Conservation (phyloP, 208 protist genomes). For the Crithidia sp. region DNA sequence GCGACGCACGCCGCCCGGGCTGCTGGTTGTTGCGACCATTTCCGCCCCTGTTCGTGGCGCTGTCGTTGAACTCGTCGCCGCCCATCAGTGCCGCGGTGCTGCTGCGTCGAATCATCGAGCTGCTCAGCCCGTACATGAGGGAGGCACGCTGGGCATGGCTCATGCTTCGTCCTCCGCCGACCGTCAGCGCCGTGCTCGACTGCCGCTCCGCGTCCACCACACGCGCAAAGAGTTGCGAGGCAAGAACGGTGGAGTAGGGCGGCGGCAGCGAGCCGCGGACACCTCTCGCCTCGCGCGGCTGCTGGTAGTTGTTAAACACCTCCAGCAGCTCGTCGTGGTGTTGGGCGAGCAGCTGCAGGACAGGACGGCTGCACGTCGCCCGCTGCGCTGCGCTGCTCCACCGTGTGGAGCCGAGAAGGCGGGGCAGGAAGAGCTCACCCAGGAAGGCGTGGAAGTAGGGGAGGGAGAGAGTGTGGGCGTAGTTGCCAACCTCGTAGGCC, state of each 20-base stretch:
- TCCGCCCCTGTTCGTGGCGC: neutral
- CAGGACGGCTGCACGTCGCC: constrained; percentile 25
- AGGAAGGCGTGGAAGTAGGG: constrained; percentile 51
- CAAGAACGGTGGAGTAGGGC: constrained; percentile 37
- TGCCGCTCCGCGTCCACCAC: constrained; percentile 18
- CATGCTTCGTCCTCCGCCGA: constrained; percentile 3
- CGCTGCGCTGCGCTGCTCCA: constrained; percentile 28
- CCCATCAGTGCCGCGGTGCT: neutral
- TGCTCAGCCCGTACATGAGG: constrained; percentile 14
- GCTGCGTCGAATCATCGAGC: constrained; percentile 2
- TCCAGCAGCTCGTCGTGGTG: constrained; percentile 51
- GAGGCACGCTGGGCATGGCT: constrained; percentile 21
- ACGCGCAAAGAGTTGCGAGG: constrained; percentile 22
- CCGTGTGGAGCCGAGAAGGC: constrained; percentile 46
- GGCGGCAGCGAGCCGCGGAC: constrained; percentile 56
- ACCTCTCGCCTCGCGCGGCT: constrained; percentile 60
- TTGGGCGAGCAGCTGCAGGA: constrained; percentile 34
- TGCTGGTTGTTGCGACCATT: neutral
- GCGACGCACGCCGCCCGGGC: neutral
- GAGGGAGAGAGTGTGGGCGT: constrained; percentile 42
- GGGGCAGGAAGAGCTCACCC: constrained; percentile 48
- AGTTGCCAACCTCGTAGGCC: constrained; percentile 43
- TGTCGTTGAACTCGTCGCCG: neutral
- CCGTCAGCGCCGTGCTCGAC: constrained; percentile 2
- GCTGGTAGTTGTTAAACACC: constrained; percentile 54